A percentile compares a stretch with the other conserved stretches of the same genome.
These are phyloP conservation scores for Venturia aucupariae DNA, from an alignment of 2,329 filamentous ascomycete species.

Conservation along the genomic window DNA sequence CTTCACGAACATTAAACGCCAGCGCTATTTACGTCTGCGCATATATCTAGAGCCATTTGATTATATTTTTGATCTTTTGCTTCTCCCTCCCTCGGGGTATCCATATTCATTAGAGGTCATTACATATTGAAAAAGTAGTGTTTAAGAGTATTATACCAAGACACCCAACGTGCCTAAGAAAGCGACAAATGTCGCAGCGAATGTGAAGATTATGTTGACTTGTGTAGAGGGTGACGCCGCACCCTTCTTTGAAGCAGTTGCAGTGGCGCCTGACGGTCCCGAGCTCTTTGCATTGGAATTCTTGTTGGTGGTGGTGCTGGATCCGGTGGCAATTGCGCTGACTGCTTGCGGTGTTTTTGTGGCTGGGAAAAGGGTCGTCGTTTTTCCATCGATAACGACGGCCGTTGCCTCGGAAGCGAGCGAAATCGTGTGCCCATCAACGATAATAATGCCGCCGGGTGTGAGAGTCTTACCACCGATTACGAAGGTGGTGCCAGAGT, in stretches of 20 bases:
- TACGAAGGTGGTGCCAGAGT: conserved; percentile 14
- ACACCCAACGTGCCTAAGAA: background rate
- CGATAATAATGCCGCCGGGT: conserved; percentile 14
- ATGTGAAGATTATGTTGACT: background rate
- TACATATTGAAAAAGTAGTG: background rate
- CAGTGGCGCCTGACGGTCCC: background rate
- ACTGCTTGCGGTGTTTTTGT: conserved; percentile 2
- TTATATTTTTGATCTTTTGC: background rate
- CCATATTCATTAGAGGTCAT: conserved; percentile 10
- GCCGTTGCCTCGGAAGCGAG: conserved; percentile 12
- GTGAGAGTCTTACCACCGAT: conserved; percentile 15
- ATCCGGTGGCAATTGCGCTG: conserved; percentile 10
- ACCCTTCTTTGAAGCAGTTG: background rate
- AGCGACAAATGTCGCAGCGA: background rate
- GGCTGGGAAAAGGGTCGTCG: conserved; percentile 12
- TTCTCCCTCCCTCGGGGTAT: background rate
- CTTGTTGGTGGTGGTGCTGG: background rate
- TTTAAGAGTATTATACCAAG: background rate
- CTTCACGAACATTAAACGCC: background rate
- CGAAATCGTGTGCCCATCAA: conserved; percentile 6
- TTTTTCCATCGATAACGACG: conserved; percentile 13
- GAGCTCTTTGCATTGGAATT: background rate
- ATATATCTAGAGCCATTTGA: background rate
- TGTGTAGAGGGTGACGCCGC: background rate
- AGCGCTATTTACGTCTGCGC: background rate